phyloP scores from a whole-genome alignment of 257 asterid species.

The Forsythia viridissima region DNA sequence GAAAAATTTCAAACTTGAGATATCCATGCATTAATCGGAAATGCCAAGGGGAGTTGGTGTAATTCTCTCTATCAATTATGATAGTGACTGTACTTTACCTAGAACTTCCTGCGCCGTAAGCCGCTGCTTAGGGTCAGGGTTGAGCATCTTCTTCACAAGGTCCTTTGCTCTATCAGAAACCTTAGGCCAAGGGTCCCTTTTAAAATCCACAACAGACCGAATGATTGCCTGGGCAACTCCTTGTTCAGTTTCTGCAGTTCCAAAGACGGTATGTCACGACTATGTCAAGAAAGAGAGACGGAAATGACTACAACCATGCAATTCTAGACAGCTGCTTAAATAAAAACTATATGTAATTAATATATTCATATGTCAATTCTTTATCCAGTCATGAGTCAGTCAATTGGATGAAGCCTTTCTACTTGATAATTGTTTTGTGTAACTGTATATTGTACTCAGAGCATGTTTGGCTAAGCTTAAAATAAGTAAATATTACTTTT shows the following conservation, averaged over 20 bases:
- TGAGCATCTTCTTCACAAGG: slow-evolving; percentile 52
- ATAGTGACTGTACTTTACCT: slow-evolving; percentile 26
- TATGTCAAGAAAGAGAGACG: background rate
- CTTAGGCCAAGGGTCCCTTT: slow-evolving; percentile 60
- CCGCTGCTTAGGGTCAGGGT: slow-evolving; percentile 50
- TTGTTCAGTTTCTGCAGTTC: slow-evolving; percentile 51
- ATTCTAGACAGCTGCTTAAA: background rate
- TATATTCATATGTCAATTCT: background rate
- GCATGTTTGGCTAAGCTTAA: background rate
- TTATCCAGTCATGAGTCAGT: background rate
- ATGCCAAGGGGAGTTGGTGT: background rate
- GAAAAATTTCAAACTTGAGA: background rate
- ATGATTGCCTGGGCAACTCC: slow-evolving; percentile 60
- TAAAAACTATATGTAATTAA: background rate
- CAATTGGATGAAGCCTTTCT: background rate
- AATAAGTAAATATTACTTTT: background rate
- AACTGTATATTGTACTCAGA: background rate
- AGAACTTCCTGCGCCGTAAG: slow-evolving; percentile 55
- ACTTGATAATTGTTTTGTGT: too few species aligned
- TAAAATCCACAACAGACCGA: slow-evolving; percentile 50
- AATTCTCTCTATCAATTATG: background rate
- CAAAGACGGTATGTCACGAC: background rate
- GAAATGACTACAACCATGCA: background rate
- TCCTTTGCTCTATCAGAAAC: slow-evolving; percentile 55
- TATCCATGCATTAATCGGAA: background rate